A percentile compares a stretch with the other conserved stretches of the same genome.
These are phyloP conservation scores for Coemansia sp. DNA, from an alignment of 192 early-diverging fungal genomes.

Conservation along the genomic window DNA sequence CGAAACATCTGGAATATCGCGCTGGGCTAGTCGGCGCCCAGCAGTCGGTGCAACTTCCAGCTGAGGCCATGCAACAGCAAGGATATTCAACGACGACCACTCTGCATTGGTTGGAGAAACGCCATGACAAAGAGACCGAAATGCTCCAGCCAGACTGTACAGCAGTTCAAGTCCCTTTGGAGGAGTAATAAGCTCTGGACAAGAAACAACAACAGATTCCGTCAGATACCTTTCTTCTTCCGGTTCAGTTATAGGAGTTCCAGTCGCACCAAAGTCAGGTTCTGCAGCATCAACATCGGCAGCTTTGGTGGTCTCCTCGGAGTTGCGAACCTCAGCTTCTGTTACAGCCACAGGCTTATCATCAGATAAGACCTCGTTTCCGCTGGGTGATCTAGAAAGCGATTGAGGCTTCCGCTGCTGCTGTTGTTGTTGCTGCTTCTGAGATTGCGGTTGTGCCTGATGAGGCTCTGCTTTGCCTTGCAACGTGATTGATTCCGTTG, in stretches of 20 bases:
- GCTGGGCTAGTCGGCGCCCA: constrained; percentile 44
- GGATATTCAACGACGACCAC: constrained; percentile 53
- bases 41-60: constrained; percentile 28
- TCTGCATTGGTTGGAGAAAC: constrained; percentile 44
- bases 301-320: neutral
- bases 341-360: neutral
- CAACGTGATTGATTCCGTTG: neutral
- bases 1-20: constrained; percentile 40
- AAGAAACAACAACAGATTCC: constrained; percentile 31
- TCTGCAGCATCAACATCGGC: neutral
- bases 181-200: constrained; percentile 28
- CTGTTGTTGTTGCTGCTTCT: constrained; percentile 1
- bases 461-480: neutral
- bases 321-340: neutral
- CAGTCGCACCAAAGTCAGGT: neutral
- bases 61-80: constrained; percentile 54
- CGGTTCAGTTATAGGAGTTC: neutral
- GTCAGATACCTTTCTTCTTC: constrained; percentile 18
- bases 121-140: constrained; percentile 48
- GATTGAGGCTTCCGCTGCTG: neutral
- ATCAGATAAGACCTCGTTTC: neutral
- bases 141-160: constrained; percentile 35
- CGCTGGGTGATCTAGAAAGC: neutral
- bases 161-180: constrained; percentile 37
- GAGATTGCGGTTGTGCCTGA: neutral